These are phyloP conservation scores for Alternaria sp. DNA, from an alignment of 2,329 filamentous ascomycete species.

Conservation along the genomic window DNA sequence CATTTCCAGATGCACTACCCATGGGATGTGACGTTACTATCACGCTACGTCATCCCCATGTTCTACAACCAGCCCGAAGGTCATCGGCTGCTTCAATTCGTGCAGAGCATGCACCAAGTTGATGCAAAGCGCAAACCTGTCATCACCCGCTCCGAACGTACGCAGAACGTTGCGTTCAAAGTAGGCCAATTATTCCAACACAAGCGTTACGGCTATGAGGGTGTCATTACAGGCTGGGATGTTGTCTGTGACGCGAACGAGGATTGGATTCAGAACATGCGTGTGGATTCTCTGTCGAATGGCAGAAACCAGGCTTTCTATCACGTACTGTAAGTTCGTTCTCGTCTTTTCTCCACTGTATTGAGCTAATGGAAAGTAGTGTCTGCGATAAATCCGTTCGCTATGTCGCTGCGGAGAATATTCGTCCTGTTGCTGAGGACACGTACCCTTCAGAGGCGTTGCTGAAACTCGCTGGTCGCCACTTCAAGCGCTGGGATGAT, in stretches of 20 bases:
- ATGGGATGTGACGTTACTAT: constrained; percentile 75
- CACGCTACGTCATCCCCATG: constrained; percentile 72
- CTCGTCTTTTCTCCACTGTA: constrained; percentile 33
- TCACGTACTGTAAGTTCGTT: constrained; percentile 77
- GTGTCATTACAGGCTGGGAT: constrained; percentile 90
- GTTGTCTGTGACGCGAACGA: constrained; percentile 66
- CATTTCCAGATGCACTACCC: constrained; percentile 71
- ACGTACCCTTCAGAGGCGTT: constrained; percentile 64
- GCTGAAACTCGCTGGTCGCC: constrained; percentile 77
- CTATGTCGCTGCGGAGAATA: constrained; percentile 83
- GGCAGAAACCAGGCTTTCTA: constrained; percentile 79
- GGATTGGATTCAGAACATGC: constrained; percentile 70
- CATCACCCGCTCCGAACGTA: constrained; percentile 22
- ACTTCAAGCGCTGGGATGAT: constrained; percentile 86
- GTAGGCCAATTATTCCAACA: constrained; percentile 88
- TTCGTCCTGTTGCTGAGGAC: constrained; percentile 58
- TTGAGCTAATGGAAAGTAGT: constrained; percentile 52
- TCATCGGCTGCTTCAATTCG: constrained; percentile 61
- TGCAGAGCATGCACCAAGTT: constrained; percentile 64
- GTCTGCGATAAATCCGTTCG: constrained; percentile 73
- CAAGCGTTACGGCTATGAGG: constrained; percentile 78
- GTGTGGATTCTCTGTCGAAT: constrained; percentile 65
- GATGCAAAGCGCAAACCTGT: constrained; percentile 63
- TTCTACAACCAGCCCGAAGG: constrained; percentile 63
- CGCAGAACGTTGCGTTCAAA: constrained; percentile 41